These are phyloP conservation scores for Zancudomyces culisetae DNA, from an alignment of 371 early-diverging fungal genomes.

Conservation along the genomic window DNA sequence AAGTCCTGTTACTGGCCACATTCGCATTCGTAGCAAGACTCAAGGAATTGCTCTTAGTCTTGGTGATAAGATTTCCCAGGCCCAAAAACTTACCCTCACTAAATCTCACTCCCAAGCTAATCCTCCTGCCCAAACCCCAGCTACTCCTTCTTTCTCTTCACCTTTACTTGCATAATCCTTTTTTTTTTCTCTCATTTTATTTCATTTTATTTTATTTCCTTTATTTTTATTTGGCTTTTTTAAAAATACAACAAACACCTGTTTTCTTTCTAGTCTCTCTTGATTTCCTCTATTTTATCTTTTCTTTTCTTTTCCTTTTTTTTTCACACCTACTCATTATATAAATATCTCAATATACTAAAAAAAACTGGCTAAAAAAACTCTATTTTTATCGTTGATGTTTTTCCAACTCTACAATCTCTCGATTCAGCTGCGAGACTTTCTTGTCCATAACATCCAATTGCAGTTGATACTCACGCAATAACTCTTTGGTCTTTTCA, in stretches of 20 bases:
- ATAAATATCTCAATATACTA: too few relatives aligned
- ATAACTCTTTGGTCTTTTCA: slow-evolving; percentile 1
- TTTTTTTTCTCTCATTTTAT: background rate
- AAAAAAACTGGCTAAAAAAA: too few relatives aligned
- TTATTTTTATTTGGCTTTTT: too few relatives aligned
- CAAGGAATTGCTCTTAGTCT: slow-evolving; percentile 92
- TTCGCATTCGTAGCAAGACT: slow-evolving; percentile 91
- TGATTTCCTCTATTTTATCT: background rate
- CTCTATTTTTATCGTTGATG: background rate
- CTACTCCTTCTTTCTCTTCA: background rate
- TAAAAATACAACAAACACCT: background rate
- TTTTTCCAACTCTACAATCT: background rate
- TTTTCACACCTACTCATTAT: background rate
- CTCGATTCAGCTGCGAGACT: background rate
- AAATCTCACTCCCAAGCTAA: background rate
- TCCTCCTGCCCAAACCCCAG: background rate
- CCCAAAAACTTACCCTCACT: slow-evolving; percentile 1
- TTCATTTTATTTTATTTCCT: background rate
- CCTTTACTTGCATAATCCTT: background rate
- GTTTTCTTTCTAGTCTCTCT: background rate
- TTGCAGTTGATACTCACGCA: background rate
- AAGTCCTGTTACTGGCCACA: slow-evolving; percentile 77
- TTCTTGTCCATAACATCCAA: slow-evolving; percentile 1
- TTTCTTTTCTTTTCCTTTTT: background rate
- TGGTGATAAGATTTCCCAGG: slow-evolving; percentile 38